Conservation (phyloP, 768 basidiomycete species). For the Leccinum barrowsii region DNA sequence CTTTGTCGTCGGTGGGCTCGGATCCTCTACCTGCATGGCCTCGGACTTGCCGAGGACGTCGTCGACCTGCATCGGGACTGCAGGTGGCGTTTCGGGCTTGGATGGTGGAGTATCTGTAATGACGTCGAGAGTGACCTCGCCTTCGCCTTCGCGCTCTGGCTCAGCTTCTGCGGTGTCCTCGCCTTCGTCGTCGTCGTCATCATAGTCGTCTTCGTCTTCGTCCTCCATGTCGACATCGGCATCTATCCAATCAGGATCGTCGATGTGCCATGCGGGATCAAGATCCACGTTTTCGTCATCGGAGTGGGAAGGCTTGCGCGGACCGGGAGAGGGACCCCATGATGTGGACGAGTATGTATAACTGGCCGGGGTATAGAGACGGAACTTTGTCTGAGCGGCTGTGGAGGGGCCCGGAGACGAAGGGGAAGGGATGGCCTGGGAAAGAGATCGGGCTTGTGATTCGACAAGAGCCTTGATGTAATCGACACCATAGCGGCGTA, state of each 20-base stretch:
- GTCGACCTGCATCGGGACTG: constrained; percentile 5
- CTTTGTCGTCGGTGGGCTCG: background rate
- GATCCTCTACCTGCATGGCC: background rate
- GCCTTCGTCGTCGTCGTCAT: constrained; percentile 32
- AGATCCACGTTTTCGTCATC: constrained; percentile 20
- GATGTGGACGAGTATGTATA: constrained; percentile 28
- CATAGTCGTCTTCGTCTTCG: constrained; percentile 30
- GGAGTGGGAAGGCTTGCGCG: constrained; percentile 11
- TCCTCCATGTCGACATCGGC: constrained; percentile 31
- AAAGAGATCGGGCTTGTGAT: constrained; percentile 22
- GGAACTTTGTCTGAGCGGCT: constrained; percentile 21
- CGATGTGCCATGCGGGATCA: constrained; percentile 19
- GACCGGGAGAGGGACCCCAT: constrained; percentile 11
- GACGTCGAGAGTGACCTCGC: constrained; percentile 12
- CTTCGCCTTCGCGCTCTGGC: constrained; percentile 14
- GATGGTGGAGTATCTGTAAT: constrained; percentile 2
- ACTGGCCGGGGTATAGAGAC: constrained; percentile 33
- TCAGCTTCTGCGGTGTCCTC: constrained; percentile 19
- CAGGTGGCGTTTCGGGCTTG: background rate
- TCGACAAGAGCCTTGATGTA: constrained; percentile 33
- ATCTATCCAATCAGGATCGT: constrained; percentile 26
- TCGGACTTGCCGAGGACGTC: background rate
- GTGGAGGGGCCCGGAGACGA: constrained; percentile 1
- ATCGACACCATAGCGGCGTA: constrained; percentile 31
- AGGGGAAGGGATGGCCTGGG: background rate